A percentile compares a stretch with the other conserved stretches of the same genome.
Conservation (phyloP, 768 basidiomycete species). For the Hericium rajendrae region DNA sequence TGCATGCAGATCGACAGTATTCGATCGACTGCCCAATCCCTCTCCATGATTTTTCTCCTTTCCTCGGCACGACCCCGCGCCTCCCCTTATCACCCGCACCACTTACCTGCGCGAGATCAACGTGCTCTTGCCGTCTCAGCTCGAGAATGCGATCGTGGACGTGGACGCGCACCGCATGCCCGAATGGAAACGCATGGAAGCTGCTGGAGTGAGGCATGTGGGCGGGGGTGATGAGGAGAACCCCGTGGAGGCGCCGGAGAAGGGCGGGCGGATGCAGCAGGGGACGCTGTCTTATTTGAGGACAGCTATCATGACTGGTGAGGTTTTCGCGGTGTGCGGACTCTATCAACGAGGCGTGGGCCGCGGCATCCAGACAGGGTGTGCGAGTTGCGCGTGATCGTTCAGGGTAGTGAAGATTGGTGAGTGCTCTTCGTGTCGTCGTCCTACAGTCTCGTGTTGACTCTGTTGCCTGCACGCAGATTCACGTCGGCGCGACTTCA, state of each 20-base stretch:
- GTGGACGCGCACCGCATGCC: constrained; percentile 31
- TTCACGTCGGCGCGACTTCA: too few species aligned
- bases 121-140: constrained; percentile 34
- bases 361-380: too few species aligned
- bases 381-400: too few species aligned
- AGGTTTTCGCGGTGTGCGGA: too few species aligned
- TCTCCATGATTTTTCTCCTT: constrained; percentile 32
- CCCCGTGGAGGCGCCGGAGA: constrained; percentile 13
- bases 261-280: constrained; percentile 34
- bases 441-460: too few species aligned
- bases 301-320: constrained; percentile 13
- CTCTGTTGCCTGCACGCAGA: too few species aligned
- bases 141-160: constrained; percentile 45
- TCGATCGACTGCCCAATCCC: constrained; percentile 25
- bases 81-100: constrained; percentile 1
- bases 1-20: constrained; percentile 34
- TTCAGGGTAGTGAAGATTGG: too few species aligned
- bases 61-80: constrained; percentile 8
- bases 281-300: constrained; percentile 43
- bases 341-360: too few species aligned
- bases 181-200: constrained; percentile 51
- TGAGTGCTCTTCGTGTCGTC: too few species aligned
- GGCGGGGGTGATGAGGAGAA: constrained; percentile 8
- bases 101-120: constrained; percentile 23
- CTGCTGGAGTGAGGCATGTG: constrained; percentile 33